Base-by-base conservation (phyloP, 2,329 filamentous ascomycete genomes). In the Parascedosporium putredinis region DNA sequence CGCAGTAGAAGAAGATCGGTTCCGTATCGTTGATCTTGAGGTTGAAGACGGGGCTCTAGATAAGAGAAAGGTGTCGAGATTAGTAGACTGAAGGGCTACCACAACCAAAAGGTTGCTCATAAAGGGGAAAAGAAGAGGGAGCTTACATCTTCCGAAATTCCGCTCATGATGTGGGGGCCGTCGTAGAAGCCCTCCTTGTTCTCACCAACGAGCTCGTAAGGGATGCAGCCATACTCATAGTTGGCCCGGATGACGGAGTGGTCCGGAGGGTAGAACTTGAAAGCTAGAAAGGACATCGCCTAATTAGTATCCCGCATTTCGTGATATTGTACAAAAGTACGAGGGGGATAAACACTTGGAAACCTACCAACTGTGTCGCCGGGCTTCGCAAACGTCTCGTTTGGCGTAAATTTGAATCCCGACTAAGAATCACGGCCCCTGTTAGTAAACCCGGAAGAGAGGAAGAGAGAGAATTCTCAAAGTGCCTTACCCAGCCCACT, bases 1-100 rank as follows among this genome's bases (percentile, higher is more conserved):
- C 78, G 54, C 83, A 88, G 62, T 87, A 88, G 62, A 77, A 85
- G 61, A 83, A 86, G 14, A 81, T 74, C 0, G 84, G 82, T 25
- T 53, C 49, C 0, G 79, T 82, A 54, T 81, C 69, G 56, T 84
- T 84, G 51, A 86, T 67, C 18, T 54, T 55, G 22, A 75, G 56
- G 38, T 60, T 57, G 51, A 61, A 76, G 33, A 58, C 64, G 18
- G 72, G 73, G 16, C 62, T 66, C 68, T 72, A 16, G 18, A 24
- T 9, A 16, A 7, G 40, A 44, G 10, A 23, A 24, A 18, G 16
- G 18, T 27, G 18, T 20, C 45, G 12, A 23, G 6, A 12, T 24
- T 27, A 27, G n/a, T n/a, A n/a, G n/a, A n/a, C n/a, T n/a, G n/a
- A n/a, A n/a, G n/a, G n/a, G n/a, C n/a, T n/a, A n/a, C n/a, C n/a